These are phyloP conservation scores for Peniophora sp. DNA, from an alignment of 1,284 basidiomycete species.

Conservation along the genomic window DNA sequence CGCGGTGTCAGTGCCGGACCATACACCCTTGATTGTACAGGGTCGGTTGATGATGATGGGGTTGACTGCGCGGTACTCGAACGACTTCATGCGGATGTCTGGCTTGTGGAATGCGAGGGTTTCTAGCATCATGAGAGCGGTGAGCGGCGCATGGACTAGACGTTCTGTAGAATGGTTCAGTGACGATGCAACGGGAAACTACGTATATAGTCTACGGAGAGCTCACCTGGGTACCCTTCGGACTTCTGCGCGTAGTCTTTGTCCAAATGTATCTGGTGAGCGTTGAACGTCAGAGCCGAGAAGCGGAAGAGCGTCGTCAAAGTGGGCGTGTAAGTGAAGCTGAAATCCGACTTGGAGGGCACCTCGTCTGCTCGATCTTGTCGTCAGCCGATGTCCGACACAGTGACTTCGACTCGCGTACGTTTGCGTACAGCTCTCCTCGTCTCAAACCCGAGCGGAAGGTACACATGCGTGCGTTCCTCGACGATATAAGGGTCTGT, in stretches of 20 bases:
- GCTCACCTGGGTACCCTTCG: slow-evolving; percentile 78
- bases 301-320: slow-evolving; percentile 74
- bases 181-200: no score
- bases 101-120: slow-evolving; percentile 41
- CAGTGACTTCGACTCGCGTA: slow-evolving; percentile 16
- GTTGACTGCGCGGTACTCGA: slow-evolving; percentile 71
- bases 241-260: slow-evolving; percentile 55
- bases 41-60: slow-evolving; percentile 61
- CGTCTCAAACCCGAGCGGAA: slow-evolving; percentile 28
- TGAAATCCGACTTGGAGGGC: slow-evolving; percentile 49
- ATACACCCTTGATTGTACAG: slow-evolving; percentile 46
- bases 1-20: slow-evolving; percentile 24
- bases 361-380: slow-evolving; percentile 30
- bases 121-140: slow-evolving; percentile 71
- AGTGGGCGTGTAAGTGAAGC: slow-evolving; percentile 59
- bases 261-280: slow-evolving; percentile 69
- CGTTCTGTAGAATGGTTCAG: slow-evolving; percentile 38
- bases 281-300: slow-evolving; percentile 78
- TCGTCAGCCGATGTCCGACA: no score
- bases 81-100: slow-evolving; percentile 34
- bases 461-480: slow-evolving; percentile 71
- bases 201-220: no score
- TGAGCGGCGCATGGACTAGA: slow-evolving; percentile 77
- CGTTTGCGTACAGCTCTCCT: slow-evolving; percentile 32
- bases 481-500: slow-evolving; percentile 40